phyloP scores from a whole-genome alignment of 2,329 filamentous ascomycete species.

The Arachnopeziza araneosa region DNA sequence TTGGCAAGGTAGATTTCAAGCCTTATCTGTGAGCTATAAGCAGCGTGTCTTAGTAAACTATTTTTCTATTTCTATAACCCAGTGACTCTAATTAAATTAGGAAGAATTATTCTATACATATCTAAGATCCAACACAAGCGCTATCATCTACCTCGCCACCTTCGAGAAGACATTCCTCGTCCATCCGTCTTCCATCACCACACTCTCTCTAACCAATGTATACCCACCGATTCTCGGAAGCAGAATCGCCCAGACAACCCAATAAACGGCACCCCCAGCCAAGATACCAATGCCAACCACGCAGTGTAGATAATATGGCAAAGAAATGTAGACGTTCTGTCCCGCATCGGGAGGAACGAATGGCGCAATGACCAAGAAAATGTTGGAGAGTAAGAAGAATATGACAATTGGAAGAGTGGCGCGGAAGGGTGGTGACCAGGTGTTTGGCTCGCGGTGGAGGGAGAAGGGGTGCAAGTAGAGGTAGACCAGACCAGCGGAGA shows the following conservation, averaged over 20 bases:
- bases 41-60: too few relatives aligned
- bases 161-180: slow-evolving; percentile 38
- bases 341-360: slow-evolving; percentile 48
- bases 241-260: slow-evolving; percentile 49
- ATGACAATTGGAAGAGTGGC: slow-evolving; percentile 48
- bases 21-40: too few relatives aligned
- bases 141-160: background rate
- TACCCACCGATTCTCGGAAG: slow-evolving; percentile 48
- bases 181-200: slow-evolving; percentile 58
- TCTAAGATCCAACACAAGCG: background rate
- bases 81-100: too few relatives aligned
- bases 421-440: slow-evolving; percentile 49
- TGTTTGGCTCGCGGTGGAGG: slow-evolving; percentile 43
- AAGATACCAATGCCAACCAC: slow-evolving; percentile 52
- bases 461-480: slow-evolving; percentile 45
- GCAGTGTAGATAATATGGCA: slow-evolving; percentile 55
- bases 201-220: slow-evolving; percentile 48
- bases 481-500: slow-evolving; percentile 47
- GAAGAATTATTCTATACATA: too few relatives aligned
- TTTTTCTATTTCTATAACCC: too few relatives aligned
- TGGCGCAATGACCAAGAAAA: slow-evolving; percentile 55
- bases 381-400: slow-evolving; percentile 56
- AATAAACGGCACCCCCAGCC: slow-evolving; percentile 48
- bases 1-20: too few relatives aligned
- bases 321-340: slow-evolving; percentile 46